These are phyloP conservation scores for Exophiala phaeomuriformis DNA, from an alignment of 2,329 filamentous ascomycete species.

Conservation along the genomic window DNA sequence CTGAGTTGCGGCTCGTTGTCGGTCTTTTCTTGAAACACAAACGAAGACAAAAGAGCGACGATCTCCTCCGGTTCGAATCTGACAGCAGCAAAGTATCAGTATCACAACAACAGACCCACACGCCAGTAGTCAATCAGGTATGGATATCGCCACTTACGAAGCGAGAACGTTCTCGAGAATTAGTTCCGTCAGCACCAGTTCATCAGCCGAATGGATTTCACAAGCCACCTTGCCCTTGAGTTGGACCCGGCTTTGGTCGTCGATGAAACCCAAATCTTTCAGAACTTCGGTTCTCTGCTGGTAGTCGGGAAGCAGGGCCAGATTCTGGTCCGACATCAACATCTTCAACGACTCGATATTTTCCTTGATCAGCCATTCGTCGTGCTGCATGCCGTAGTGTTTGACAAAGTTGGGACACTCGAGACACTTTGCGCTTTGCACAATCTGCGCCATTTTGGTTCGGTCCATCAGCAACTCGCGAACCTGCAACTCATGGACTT, in stretches of 20 bases:
- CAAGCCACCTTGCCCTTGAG: conserved; percentile 98
- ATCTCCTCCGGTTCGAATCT: conserved; percentile 62
- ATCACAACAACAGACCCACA: background rate
- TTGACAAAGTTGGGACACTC: conserved; percentile 74
- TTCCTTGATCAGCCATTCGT: conserved; percentile 93
- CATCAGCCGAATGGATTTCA: conserved; percentile 94
- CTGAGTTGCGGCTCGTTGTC: conserved; percentile 73
- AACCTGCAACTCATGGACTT: conserved; percentile 73
- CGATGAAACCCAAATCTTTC: conserved; percentile 86
- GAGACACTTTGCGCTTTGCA: conserved; percentile 59
- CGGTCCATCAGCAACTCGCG: conserved; percentile 73
- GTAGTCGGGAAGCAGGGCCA: conserved; percentile 92
- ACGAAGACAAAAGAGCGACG: conserved; percentile 82
- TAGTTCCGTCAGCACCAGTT: conserved; percentile 89
- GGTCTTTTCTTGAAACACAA: conserved; percentile 98
- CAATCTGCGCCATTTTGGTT: conserved; percentile 53
- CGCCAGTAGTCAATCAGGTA: background rate
- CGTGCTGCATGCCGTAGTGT: conserved; percentile 93
- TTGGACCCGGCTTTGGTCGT: conserved; percentile 77
- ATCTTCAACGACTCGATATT: conserved; percentile 82
- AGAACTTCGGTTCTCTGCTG: conserved; percentile 89
- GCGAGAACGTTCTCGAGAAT: conserved; percentile 95
- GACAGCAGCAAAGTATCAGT: background rate
- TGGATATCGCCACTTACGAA: conserved; percentile 60
- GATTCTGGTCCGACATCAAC: conserved; percentile 89